phyloP scores from a whole-genome alignment of 352 stramenopile genomes.

The Globisporangium nodosum region DNA sequence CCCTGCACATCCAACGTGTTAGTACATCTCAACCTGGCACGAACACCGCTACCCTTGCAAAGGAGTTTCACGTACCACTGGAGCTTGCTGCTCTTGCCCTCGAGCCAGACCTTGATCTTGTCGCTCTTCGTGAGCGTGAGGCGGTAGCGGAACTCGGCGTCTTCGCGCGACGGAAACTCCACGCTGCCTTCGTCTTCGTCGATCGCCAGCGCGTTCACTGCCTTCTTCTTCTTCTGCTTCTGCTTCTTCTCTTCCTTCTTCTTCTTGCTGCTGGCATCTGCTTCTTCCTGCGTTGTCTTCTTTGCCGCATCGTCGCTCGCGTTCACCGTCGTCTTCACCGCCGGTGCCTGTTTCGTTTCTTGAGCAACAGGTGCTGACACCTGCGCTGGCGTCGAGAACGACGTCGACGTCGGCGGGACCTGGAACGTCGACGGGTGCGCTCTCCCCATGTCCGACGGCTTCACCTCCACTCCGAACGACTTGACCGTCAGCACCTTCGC shows the following conservation, averaged over 20 bases:
- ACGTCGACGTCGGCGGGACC: neutral
- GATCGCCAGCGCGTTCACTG: neutral
- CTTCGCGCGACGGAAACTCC: neutral
- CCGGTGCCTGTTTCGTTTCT: neutral
- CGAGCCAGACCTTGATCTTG: slow-evolving; percentile 1
- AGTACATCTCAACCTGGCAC: neutral
- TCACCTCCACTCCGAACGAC: neutral
- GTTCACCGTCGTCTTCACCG: neutral
- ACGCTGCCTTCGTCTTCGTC: slow-evolving; percentile 12
- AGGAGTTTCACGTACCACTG: neutral
- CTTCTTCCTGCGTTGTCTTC: neutral
- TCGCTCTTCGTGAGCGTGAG: slow-evolving; percentile 4
- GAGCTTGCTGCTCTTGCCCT: slow-evolving; percentile 1
- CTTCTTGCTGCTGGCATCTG: neutral
- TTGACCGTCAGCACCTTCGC: neutral
- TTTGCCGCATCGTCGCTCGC: neutral
- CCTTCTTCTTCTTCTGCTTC: slow-evolving; percentile 1
- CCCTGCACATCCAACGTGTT: neutral
- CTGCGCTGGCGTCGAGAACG: neutral
- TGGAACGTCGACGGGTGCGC: neutral
- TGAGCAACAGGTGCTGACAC: neutral
- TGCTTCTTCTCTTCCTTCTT: neutral
- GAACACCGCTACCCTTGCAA: neutral
- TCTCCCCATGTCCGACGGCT: neutral
- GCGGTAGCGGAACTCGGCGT: slow-evolving; percentile 2